A percentile compares a stretch with the other conserved stretches of the same genome.
These are phyloP conservation scores for Colletotrichum phormii DNA, from an alignment of 2,329 filamentous ascomycete species.

Conservation along the genomic window DNA sequence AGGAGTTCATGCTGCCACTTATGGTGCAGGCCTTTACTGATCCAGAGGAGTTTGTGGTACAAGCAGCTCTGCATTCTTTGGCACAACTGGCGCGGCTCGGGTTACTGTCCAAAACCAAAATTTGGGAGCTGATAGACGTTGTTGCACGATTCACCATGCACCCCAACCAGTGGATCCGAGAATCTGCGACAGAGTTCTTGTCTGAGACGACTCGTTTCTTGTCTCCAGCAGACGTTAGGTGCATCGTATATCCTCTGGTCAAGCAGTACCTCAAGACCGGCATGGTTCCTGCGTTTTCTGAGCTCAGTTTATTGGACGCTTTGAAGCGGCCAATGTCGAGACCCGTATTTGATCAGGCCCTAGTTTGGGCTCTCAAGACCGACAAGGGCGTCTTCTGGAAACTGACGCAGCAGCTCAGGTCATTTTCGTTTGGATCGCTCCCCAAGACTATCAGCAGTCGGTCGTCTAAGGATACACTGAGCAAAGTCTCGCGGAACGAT, in stretches of 20 bases:
- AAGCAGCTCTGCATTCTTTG: conserved; percentile 88
- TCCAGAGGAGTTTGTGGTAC: conserved; percentile 92
- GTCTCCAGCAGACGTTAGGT: conserved; percentile 83
- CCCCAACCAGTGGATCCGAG: conserved; percentile 94
- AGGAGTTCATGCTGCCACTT: conserved; percentile 94
- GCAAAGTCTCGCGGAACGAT: conserved; percentile 79
- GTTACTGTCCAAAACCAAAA: conserved; percentile 84
- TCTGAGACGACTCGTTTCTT: conserved; percentile 81
- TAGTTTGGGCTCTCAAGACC: conserved; percentile 85
- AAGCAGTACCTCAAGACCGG: conserved; percentile 83
- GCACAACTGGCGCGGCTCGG: conserved; percentile 90
- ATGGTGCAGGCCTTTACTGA: conserved; percentile 97
- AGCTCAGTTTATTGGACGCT: conserved; percentile 81
- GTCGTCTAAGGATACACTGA: conserved; percentile 70
- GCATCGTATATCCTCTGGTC: conserved; percentile 84
- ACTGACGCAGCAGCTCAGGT: conserved; percentile 74
- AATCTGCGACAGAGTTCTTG: conserved; percentile 87
- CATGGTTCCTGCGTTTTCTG: conserved; percentile 74
- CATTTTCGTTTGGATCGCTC: conserved; percentile 72
- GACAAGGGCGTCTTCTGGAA: conserved; percentile 92
- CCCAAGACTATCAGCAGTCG: conserved; percentile 63
- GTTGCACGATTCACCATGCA: conserved; percentile 90
- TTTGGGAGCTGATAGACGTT: conserved; percentile 89
- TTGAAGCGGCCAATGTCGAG: conserved; percentile 85
- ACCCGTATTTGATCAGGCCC: conserved; percentile 84